These are phyloP conservation scores for Mercurialis annua DNA, from an alignment of 345 rosid species.

Conservation along the genomic window DNA sequence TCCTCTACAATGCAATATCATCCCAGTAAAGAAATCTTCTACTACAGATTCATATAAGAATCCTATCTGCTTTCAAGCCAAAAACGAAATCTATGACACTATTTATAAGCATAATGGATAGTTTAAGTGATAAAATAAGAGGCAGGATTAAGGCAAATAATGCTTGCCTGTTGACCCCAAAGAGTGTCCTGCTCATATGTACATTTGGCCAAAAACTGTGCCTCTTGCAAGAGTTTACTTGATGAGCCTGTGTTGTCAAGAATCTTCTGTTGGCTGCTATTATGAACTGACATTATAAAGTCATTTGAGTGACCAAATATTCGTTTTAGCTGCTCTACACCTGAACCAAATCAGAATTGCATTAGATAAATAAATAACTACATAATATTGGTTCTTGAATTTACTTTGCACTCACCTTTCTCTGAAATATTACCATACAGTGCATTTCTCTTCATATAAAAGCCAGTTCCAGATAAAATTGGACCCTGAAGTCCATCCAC, in stretches of 20 bases:
- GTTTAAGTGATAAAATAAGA: not conserved
- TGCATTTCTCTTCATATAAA: constrained; percentile 42
- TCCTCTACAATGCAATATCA: constrained; percentile 27
- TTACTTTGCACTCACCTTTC: not conserved
- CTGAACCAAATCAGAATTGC: not conserved
- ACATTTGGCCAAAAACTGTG: constrained; percentile 13
- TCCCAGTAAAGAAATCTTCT: constrained; percentile 33
- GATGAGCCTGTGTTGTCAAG: not conserved
- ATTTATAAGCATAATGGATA: not conserved
- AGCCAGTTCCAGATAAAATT: constrained; percentile 35
- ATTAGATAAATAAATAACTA: not conserved
- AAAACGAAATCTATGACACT: not conserved
- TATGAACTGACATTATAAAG: constrained; percentile 8
- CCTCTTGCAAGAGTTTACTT: constrained; percentile 8
- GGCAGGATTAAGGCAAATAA: not conserved
- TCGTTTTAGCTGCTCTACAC: constrained; percentile 10
- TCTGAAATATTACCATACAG: constrained; percentile 14
- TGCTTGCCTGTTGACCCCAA: constrained; percentile 26
- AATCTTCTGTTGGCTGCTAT: not conserved
- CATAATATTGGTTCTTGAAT: not conserved
- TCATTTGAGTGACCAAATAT: constrained; percentile 18
- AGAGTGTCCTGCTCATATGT: constrained; percentile 15
- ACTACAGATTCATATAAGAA: constrained; percentile 19
- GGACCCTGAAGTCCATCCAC: constrained; percentile 39
- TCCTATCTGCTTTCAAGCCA: constrained; percentile 23